phyloP scores from a whole-genome alignment of 495 filamentous ascomycete species.

The Annulohypoxylon stygium region DNA sequence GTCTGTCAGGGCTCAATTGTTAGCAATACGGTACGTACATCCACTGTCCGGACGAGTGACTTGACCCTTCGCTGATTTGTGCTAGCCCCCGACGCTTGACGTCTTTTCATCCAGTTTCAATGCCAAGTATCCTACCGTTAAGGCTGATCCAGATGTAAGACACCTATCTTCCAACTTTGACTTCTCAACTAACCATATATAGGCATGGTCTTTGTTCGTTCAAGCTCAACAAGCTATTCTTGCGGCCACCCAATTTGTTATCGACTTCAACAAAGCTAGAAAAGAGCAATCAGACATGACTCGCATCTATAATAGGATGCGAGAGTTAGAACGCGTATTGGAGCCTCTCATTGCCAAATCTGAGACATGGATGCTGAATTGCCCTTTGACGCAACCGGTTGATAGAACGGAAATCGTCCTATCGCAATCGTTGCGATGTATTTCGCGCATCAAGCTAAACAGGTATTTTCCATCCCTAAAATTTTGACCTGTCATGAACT shows the following conservation, averaged over 20 bases:
- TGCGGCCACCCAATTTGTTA: constrained; percentile 68
- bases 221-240: constrained; percentile 70
- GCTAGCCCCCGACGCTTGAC: constrained; percentile 65
- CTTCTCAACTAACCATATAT: constrained; percentile 17
- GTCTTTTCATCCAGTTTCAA: constrained; percentile 70
- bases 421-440: constrained; percentile 65
- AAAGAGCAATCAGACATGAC: constrained; percentile 59
- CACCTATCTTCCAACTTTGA: not conserved
- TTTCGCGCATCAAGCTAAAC: constrained; percentile 70
- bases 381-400: constrained; percentile 57
- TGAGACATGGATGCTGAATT: constrained; percentile 57
- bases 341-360: constrained; percentile 63
- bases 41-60: not conserved
- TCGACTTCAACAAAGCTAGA: constrained; percentile 55
- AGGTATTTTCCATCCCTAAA: constrained; percentile 54
- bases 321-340: constrained; percentile 66
- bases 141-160: constrained; percentile 67
- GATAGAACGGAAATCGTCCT: constrained; percentile 61
- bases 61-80: constrained; percentile 35
- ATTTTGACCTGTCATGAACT: constrained; percentile 10
- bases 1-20: constrained; percentile 72
- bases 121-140: constrained; percentile 66
- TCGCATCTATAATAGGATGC: constrained; percentile 67
- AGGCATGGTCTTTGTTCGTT: constrained; percentile 69
- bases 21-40: constrained; percentile 66